Conservation (phyloP, 495 filamentous ascomycete species). For the Penicillium taxi region DNA sequence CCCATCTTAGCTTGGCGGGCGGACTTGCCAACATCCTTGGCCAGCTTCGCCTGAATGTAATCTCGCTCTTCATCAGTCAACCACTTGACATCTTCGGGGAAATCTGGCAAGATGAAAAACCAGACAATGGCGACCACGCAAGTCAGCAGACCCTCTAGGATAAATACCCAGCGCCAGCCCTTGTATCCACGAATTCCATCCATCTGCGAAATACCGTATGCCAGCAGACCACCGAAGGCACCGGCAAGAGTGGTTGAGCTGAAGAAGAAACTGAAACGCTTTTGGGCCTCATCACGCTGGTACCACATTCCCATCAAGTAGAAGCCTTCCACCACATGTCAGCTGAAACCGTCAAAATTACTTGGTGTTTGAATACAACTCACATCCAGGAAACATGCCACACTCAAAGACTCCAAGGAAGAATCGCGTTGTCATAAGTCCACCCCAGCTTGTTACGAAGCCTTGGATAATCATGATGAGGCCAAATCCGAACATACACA, state of each 20-base stretch:
- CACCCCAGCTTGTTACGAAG: slow-evolving; percentile 66
- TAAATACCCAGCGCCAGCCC: slow-evolving; percentile 83
- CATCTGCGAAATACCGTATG: slow-evolving; percentile 77
- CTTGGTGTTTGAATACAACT: slow-evolving; percentile 8
- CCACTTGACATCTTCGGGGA: slow-evolving; percentile 53
- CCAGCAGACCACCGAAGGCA: slow-evolving; percentile 79
- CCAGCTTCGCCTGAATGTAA: slow-evolving; percentile 66
- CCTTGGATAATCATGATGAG: slow-evolving; percentile 72
- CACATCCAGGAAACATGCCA: slow-evolving; percentile 71
- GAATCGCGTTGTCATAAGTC: slow-evolving; percentile 75
- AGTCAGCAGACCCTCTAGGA: slow-evolving; percentile 68
- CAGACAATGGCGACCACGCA: slow-evolving; percentile 61
- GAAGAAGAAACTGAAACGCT: slow-evolving; percentile 88
- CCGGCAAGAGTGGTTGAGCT: slow-evolving; percentile 72
- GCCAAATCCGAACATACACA: slow-evolving; percentile 80
- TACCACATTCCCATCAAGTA: slow-evolving; percentile 90
- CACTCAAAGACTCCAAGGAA: slow-evolving; percentile 83
- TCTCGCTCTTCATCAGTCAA: slow-evolving; percentile 65
- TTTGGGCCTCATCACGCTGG: slow-evolving; percentile 74
- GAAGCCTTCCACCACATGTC: slow-evolving; percentile 43
- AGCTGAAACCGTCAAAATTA: not conserved
- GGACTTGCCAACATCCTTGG: slow-evolving; percentile 68
- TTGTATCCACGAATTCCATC: slow-evolving; percentile 52
- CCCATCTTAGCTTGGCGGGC: slow-evolving; percentile 59
- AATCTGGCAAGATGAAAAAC: slow-evolving; percentile 76